phyloP scores from a whole-genome alignment of 2,329 filamentous ascomycete genomes.

The Sarocladium oryzae region DNA sequence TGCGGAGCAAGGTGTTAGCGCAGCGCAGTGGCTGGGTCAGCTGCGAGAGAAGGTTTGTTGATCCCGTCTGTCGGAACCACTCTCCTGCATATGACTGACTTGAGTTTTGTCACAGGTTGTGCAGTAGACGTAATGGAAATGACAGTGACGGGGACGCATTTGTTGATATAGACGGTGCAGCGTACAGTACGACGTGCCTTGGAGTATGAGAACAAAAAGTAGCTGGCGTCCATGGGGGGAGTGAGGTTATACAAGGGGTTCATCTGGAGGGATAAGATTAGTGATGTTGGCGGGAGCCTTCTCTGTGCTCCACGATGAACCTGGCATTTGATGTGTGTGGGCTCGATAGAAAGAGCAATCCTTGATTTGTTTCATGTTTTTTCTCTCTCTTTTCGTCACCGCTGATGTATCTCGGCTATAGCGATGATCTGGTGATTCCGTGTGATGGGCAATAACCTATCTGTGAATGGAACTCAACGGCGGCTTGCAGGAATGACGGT shows the following conservation, averaged over 20 bases:
- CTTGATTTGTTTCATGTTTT: background rate
- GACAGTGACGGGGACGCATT: background rate
- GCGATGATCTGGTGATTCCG: too few species aligned
- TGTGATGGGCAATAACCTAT: too few species aligned
- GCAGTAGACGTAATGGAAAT: constrained; percentile 20
- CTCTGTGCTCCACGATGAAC: background rate
- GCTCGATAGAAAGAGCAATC: constrained; percentile 6
- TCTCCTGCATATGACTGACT: constrained; percentile 2
- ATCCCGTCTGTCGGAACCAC: background rate
- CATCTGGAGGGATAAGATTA: background rate
- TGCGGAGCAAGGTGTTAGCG: constrained; percentile 87
- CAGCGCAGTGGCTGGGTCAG: constrained; percentile 87
- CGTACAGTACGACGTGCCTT: background rate
- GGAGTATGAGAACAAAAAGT: background rate
- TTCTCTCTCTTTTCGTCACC: background rate
- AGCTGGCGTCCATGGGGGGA: background rate
- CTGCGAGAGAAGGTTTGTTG: constrained; percentile 82
- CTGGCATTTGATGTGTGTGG: constrained; percentile 4
- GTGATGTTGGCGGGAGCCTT: background rate
- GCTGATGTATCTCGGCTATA: background rate
- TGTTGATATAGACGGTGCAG: constrained; percentile 1
- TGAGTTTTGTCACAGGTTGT: constrained; percentile 22
- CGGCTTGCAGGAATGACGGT: too few species aligned
- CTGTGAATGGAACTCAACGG: too few species aligned
- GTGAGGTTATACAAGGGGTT: background rate